These are phyloP conservation scores for Lachnellula occidentalis DNA, from an alignment of 2,329 filamentous ascomycete genomes.

Conservation along the genomic window DNA sequence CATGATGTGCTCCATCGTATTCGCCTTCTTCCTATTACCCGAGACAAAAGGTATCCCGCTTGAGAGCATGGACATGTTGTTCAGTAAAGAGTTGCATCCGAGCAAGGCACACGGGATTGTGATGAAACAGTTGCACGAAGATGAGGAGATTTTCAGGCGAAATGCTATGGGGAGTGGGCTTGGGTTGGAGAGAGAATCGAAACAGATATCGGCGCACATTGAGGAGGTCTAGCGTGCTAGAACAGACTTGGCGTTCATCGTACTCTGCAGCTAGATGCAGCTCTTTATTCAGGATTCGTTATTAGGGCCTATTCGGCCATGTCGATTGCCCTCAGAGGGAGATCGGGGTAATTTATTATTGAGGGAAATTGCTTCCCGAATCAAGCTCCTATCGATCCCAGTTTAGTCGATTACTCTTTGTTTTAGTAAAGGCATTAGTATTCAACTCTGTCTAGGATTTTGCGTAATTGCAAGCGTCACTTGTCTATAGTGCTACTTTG, in stretches of 20 bases:
- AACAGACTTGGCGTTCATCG: not conserved
- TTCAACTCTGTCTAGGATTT: too few relatives aligned
- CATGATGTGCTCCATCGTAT: constrained; percentile 15
- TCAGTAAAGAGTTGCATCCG: constrained; percentile 32
- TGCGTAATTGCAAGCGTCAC: too few relatives aligned
- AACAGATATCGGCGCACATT: constrained; percentile 18
- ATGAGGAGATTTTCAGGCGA: constrained; percentile 22
- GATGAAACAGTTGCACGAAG: constrained; percentile 20
- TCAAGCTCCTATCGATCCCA: too few relatives aligned
- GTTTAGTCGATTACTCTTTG: too few relatives aligned
- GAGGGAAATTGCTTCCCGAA: too few relatives aligned
- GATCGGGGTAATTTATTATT: too few relatives aligned
- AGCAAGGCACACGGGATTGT: constrained; percentile 22
- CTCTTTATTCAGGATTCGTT: too few relatives aligned
- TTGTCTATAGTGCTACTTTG: too few relatives aligned
- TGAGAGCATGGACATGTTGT: constrained; percentile 45
- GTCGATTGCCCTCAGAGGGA: too few relatives aligned
- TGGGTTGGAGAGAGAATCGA: constrained; percentile 15
- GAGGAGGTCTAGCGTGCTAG: constrained; percentile 15
- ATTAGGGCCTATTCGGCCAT: too few relatives aligned
- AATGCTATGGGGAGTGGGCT: constrained; percentile 22
- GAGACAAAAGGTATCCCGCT: constrained; percentile 65
- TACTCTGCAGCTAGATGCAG: not conserved
- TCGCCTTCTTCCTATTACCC: constrained; percentile 51
- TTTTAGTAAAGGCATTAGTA: too few relatives aligned